These are phyloP conservation scores for Trametes hirsuta DNA, from an alignment of 1,284 basidiomycete species.

Conservation along the genomic window DNA sequence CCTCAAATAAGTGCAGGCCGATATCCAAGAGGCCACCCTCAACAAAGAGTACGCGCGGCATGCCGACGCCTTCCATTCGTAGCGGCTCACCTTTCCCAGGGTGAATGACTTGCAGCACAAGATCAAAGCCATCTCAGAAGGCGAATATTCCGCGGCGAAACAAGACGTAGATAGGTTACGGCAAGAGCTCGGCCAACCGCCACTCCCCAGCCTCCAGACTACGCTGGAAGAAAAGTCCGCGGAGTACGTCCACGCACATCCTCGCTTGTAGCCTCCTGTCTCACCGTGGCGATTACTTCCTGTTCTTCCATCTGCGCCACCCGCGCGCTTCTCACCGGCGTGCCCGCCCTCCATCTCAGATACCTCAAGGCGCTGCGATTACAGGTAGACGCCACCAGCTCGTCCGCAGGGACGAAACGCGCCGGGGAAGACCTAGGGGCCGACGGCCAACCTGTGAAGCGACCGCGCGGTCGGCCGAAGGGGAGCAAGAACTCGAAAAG, in stretches of 20 bases:
- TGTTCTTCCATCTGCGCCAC: neutral
- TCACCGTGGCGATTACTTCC: neutral
- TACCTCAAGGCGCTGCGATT: conserved; percentile 44
- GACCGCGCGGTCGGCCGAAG: conserved; percentile 48
- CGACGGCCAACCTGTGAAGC: conserved; percentile 40
- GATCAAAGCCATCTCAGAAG: conserved; percentile 67
- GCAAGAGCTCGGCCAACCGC: conserved; percentile 71
- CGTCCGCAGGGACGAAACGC: conserved; percentile 32
- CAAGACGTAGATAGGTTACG: conserved; percentile 73
- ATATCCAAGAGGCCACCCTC: conserved; percentile 53
- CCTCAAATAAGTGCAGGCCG: conserved; percentile 43
- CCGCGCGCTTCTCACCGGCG: neutral
- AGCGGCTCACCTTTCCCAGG: conserved; percentile 39
- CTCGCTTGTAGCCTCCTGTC: conserved; percentile 1
- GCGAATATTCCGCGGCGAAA: conserved; percentile 74
- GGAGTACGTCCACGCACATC: conserved; percentile 46
- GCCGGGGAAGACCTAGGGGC: conserved; percentile 32
- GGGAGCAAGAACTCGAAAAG: conserved; percentile 47
- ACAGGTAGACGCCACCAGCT: conserved; percentile 28
- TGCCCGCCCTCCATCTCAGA: conserved; percentile 22
- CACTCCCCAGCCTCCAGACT: conserved; percentile 68
- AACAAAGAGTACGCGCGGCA: conserved; percentile 59
- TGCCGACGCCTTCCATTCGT: neutral
- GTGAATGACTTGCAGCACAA: conserved; percentile 64
- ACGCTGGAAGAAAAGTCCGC: conserved; percentile 75